Evolutionary conservation across 2,329 filamentous ascomycete genomes (phyloP), one percentile per base, ranked within the genome.

Genomic region (Alternaria sp.): DNA sequence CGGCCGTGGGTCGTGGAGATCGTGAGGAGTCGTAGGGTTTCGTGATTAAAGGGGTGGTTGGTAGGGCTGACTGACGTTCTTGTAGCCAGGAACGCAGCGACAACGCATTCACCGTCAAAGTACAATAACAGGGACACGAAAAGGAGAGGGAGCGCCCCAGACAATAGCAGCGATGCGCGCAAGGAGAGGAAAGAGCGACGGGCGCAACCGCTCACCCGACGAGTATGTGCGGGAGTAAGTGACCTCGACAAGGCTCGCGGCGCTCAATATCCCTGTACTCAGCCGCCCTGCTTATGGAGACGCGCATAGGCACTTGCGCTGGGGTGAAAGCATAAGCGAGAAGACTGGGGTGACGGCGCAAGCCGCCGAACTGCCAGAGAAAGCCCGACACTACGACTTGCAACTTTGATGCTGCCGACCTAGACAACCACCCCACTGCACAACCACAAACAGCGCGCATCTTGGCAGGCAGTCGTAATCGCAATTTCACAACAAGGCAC

Each of bases 51-150:
- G 52, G 58, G 60, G 63, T 56, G 65, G 61, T 38, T 57, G 54
- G 54, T 28, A 28, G 42, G 24, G 52, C 28, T 51, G 67, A 67
- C 73, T 75, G 75, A 75, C 72, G 75, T 75, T 30, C 66, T 49
- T 43, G 43, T 26, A 41, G 24, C 38, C 26, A 42, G 41, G 52
- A 62, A 57, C 58, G 59, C 54, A 62, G 57, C 57, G 59, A 66
- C 57, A 47, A 59, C 58, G 64, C 67, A 68, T 71, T 64, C 59
- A 69, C 65, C 46, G 46, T 47, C 49, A 59, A 58, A 57, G 61
- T 26, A 66, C 64, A 63, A 64, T 43, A 54, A 59, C 64, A 62
- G 55, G 18, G 26, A 39, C 24, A 9, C 18, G 49, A 38, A 16
- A 63, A 57, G 42, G 62, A 46, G 62, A 75, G 69, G 57, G 70